phyloP scores from a whole-genome alignment of 2,329 filamentous ascomycete species.

The Colletotrichum sp. region DNA sequence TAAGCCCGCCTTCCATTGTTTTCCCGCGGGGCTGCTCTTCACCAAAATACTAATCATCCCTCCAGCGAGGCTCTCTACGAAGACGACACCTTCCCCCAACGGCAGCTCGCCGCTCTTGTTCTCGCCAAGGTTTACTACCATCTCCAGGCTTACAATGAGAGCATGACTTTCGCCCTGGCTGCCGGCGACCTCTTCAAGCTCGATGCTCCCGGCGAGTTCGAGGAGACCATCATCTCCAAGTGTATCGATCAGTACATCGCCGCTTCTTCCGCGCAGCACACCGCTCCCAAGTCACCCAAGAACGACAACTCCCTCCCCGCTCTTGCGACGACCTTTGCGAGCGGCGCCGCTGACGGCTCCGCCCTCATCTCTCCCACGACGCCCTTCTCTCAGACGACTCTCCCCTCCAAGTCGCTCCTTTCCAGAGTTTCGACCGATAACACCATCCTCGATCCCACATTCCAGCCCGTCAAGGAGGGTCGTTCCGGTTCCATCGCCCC shows the following conservation, averaged over 20 bases:
- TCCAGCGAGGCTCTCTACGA: slow-evolving; percentile 93
- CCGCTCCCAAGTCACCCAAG: slow-evolving; percentile 46
- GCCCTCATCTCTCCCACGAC: slow-evolving; percentile 86
- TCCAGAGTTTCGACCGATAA: slow-evolving; percentile 77
- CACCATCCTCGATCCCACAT: slow-evolving; percentile 63
- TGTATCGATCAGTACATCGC: slow-evolving; percentile 98
- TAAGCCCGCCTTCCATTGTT: slow-evolving; percentile 43
- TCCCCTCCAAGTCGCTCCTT: slow-evolving; percentile 94
- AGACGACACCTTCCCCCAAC: slow-evolving; percentile 92
- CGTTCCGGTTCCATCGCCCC: slow-evolving; percentile 68
- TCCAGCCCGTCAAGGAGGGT: slow-evolving; percentile 59
- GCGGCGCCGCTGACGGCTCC: slow-evolving; percentile 68
- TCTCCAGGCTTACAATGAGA: slow-evolving; percentile 98
- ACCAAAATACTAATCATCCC: slow-evolving; percentile 9
- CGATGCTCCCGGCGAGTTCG: slow-evolving; percentile 89
- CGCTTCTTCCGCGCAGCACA: slow-evolving; percentile 61
- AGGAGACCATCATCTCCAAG: slow-evolving; percentile 98
- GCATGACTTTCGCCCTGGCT: slow-evolving; percentile 96
- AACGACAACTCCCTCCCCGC: slow-evolving; percentile 61
- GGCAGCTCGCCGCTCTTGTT: slow-evolving; percentile 91
- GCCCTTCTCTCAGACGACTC: slow-evolving; percentile 90
- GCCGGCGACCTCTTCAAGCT: slow-evolving; percentile 95
- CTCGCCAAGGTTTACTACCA: slow-evolving; percentile 99
- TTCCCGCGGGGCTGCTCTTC: background rate
- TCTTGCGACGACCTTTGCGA: slow-evolving; percentile 80